Percentiles rank a stretch among this genome's conserved stretches.
Evolutionary conservation across 2,329 filamentous ascomycete species (phyloP).

Genomic region (Diaporthe sp.): DNA sequence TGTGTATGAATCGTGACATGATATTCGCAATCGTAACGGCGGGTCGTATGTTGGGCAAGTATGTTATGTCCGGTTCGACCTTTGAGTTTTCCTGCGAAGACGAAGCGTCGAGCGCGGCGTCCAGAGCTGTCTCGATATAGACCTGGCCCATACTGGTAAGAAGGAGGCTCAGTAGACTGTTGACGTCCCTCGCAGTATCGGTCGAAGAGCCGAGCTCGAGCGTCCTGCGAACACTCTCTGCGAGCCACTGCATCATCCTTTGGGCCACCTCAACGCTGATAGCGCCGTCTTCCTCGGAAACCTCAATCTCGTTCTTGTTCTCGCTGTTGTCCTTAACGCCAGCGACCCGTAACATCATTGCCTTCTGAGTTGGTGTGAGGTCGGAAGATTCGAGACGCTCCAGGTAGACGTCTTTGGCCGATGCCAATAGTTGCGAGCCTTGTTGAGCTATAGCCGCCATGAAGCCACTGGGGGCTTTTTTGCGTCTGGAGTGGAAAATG

Average conservation of each 20-base stretch:
- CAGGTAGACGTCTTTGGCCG: constrained; percentile 91
- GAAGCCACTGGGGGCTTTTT: constrained; percentile 91
- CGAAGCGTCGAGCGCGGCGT: constrained; percentile 81
- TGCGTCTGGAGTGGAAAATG: constrained; percentile 89
- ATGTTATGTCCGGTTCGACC: constrained; percentile 88
- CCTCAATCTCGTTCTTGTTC: constrained; percentile 88
- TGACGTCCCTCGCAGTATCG: constrained; percentile 95
- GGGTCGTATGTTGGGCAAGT: constrained; percentile 82
- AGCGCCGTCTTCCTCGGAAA: constrained; percentile 89
- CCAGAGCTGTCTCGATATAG: constrained; percentile 76
- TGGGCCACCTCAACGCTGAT: constrained; percentile 91
- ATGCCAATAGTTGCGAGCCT: constrained; percentile 88
- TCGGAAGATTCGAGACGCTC: constrained; percentile 91
- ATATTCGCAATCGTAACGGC: constrained; percentile 92
- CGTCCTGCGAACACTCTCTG: constrained; percentile 91
- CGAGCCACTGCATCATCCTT: constrained; percentile 97
- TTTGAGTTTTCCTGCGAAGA: constrained; percentile 83
- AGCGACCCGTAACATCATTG: constrained; percentile 90
- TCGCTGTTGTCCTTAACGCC: constrained; percentile 83
- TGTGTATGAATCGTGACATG: constrained; percentile 92
- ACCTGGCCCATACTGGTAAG: constrained; percentile 91
- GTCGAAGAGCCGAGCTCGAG: constrained; percentile 89
- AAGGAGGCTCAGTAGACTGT: constrained; percentile 84
- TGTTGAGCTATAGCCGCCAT: constrained; percentile 93
- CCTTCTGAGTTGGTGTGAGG: constrained; percentile 87